These are phyloP conservation scores for Prunus salicina DNA, from an alignment of 306 rosid species.

Conservation along the genomic window DNA sequence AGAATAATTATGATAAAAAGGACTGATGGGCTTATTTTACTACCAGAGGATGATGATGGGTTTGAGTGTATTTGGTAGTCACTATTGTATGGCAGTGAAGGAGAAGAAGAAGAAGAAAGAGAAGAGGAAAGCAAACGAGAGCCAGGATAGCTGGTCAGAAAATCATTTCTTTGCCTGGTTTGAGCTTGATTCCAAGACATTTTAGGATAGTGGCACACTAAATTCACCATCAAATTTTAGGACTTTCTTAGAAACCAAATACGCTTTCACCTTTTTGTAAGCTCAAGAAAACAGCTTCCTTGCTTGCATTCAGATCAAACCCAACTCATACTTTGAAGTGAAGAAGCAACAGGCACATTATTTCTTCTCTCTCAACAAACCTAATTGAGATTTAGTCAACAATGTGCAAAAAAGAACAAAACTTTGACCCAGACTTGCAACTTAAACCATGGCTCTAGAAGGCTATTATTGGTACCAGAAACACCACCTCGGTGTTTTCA, in stretches of 20 bases:
- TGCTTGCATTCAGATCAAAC: conserved; percentile 37
- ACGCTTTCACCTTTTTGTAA: conserved; percentile 14
- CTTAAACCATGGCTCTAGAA: not conserved
- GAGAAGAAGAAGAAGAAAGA: conserved; percentile 23
- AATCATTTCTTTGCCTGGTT: conserved; percentile 30
- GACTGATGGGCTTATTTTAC: conserved; percentile 62
- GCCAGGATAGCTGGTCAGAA: too few relatives aligned
- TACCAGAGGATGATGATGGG: conserved; percentile 48
- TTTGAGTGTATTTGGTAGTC: too few relatives aligned
- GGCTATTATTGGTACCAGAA: not conserved
- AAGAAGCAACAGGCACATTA: conserved; percentile 42
- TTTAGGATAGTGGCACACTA: conserved; percentile 40
- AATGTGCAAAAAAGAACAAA: not conserved
- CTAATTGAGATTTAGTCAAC: conserved; percentile 15
- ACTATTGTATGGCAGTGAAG: too few relatives aligned
- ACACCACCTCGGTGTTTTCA: not conserved
- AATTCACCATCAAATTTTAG: conserved; percentile 17
- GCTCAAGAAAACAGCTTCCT: conserved; percentile 24
- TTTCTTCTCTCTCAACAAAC: conserved; percentile 36
- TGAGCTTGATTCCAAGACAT: conserved; percentile 59
- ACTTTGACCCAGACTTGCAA: conserved; percentile 29
- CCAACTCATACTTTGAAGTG: conserved; percentile 45
- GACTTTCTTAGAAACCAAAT: conserved; percentile 18
- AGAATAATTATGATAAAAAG: conserved; percentile 65
- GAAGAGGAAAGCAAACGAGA: conserved; percentile 28